Base-by-base conservation (phyloP, 2,329 filamentous ascomycete species). In the Fusarium armeniacum region DNA sequence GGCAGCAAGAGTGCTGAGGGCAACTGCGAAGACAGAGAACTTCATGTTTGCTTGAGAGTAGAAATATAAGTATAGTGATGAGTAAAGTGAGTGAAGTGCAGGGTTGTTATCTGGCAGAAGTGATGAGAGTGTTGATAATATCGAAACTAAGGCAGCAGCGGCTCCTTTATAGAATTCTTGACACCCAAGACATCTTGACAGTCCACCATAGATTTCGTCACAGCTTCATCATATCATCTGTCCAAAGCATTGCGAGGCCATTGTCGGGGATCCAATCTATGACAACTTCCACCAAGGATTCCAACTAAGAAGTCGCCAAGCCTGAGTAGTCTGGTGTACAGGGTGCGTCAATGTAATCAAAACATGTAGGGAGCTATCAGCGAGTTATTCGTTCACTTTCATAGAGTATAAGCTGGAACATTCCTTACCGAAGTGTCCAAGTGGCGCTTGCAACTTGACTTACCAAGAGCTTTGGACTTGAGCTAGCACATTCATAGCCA, bases 21-120 rank as follows among this genome's bases (percentile, higher is more conserved):
- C 63, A 43, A 67, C 28, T 41, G 71, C 35, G 50, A 72, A 7
- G 33, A 73, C 43, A 45, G 72, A 69, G 59, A 73, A 63, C 64
- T 74, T 76, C 75, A 76, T 76, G 5, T 59, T 73, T 57, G 33
- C 49, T 58, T 52, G 32, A 18, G 35, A 50, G 22, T 20, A 12
- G n/a, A 28, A 33, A 16, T 28, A 3, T 7, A n/a, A 46, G 28
- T 46, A 46, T 32, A 20, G 12, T 4, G 28, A 32, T 12, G 22
- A 55, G 22, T 44, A 16, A 41, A 20, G 41, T 18, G 16, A 24
- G 26, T 52, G 22, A 30, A 44, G 20, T 36, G 28, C 51, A 13
- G 13, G 54, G 53, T 43, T 26, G 46, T 32, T 40, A 20, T 36
- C 13, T 45, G 46, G 10, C 24, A 50, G 32, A 30, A 20, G 26